A percentile compares a stretch with the other conserved stretches of the same genome.
Evolutionary conservation across 257 asterid genomes (phyloP).

Genomic region (Verbascum thapsus): DNA sequence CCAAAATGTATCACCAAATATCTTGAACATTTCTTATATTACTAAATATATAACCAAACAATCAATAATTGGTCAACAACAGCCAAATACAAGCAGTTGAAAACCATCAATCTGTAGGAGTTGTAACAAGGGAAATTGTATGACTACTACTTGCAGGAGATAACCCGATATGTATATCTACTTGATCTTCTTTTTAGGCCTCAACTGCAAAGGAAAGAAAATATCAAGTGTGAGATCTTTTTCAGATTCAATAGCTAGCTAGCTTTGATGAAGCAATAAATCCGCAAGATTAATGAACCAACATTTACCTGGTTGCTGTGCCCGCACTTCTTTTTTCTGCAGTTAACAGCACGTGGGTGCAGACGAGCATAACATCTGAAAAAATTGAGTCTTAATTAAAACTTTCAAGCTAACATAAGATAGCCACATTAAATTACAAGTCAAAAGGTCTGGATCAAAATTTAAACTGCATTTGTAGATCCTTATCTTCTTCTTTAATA

Average conservation of each 20-base stretch:
- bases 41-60: background rate
- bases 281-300: background rate
- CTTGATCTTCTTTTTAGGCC: conserved; percentile 82
- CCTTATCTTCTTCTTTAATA: too few species aligned
- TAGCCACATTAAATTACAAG: too few species aligned
- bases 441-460: background rate
- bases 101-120: background rate
- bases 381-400: background rate
- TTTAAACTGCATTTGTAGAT: too few species aligned
- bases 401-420: background rate
- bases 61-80: conserved; percentile 16
- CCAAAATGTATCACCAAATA: background rate
- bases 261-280: too few species aligned
- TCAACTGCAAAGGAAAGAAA: conserved; percentile 48
- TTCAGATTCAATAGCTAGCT: too few species aligned
- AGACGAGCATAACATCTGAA: conserved; percentile 65
- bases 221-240: too few species aligned
- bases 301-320: conserved; percentile 60
- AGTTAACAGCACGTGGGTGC: conserved; percentile 71
- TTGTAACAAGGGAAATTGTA: background rate
- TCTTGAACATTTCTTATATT: background rate
- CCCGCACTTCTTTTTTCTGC: conserved; percentile 72
- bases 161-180: conserved; percentile 29
- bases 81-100: background rate
- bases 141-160: background rate